Evolutionary conservation across 2,329 filamentous ascomycete species (phyloP).

Genomic region (Apiospora aurea): DNA sequence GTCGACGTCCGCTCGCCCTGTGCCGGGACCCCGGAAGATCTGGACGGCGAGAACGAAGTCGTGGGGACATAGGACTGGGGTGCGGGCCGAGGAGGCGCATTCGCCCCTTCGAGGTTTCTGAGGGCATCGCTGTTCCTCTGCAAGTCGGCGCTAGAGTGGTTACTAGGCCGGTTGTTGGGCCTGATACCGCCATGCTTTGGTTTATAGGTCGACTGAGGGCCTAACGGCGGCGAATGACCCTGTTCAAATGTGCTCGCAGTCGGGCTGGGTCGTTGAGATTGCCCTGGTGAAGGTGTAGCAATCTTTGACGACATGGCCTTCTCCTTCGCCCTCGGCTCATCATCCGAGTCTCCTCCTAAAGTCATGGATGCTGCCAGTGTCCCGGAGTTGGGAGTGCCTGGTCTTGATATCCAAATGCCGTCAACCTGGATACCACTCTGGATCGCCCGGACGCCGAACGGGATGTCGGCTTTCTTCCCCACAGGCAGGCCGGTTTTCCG

Average conservation of each 20-base stretch:
- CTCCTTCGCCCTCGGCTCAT: constrained; percentile 37
- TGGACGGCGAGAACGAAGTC: constrained; percentile 34
- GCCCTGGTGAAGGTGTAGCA: constrained; percentile 30
- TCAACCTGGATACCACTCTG: constrained; percentile 85
- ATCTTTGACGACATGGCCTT: constrained; percentile 33
- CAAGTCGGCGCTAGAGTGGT: constrained; percentile 29
- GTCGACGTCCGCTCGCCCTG: constrained; percentile 27
- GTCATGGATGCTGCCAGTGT: constrained; percentile 36
- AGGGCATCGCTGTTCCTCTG: constrained; percentile 29
- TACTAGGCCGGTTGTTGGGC: constrained; percentile 35
- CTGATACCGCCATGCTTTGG: constrained; percentile 33
- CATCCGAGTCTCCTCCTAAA: constrained; percentile 34
- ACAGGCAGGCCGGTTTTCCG: constrained; percentile 59
- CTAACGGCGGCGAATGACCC: constrained; percentile 25
- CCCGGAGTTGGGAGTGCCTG: constrained; percentile 47
- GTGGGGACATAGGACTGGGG: constrained; percentile 40
- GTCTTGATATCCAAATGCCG: constrained; percentile 78
- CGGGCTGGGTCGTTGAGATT: constrained; percentile 35
- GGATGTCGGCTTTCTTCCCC: constrained; percentile 65
- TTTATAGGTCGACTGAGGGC: constrained; percentile 25
- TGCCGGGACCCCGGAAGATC: neutral
- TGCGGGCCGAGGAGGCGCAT: constrained; percentile 22
- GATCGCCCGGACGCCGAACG: constrained; percentile 86
- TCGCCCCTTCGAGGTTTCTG: constrained; percentile 28
- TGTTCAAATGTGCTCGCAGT: constrained; percentile 36